Base-by-base conservation (phyloP, 2,329 filamentous ascomycete species). In the Cladorrhinum sp. region DNA sequence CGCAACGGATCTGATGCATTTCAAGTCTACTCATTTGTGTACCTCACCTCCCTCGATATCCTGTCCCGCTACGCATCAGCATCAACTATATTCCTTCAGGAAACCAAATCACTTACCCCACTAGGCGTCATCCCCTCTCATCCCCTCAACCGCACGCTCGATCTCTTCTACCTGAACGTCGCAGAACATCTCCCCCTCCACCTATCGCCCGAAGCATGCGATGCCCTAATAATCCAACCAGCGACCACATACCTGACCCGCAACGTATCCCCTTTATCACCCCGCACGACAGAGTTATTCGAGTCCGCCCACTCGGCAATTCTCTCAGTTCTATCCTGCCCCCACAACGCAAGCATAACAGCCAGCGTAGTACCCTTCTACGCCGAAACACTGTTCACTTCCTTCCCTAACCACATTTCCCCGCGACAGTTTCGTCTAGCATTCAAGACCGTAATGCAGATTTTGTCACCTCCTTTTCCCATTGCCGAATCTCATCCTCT, bases 401-500 rank as follows among this genome's bases (percentile, higher is more conserved):
- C 91, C 0, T 96, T 96, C 73, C 92, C 93, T 0, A 72, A 79
- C 1, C 89, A 88, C 61, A 85, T 96, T 20, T 93, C 91, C 0
- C 82, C 90, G 0, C 86, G 92, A 16, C 93, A 97, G 72, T 96
- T 97, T 78, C 85, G 92, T 27, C 80, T 96, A 9, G 93, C 92
- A 10, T 93, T 96, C 79, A 91, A 89, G 72, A 93, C 91, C 1
- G 79, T 96, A 50, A 85, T 96, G 73, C 88, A 89, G 68, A 88
- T 96, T 61, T 86, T 92, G 10, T 88, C 89, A 2, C 91, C 92
- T 2, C 93, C 92, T 0, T 92, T 90, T 38, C 83, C 86, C 1
- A 82, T 96, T 45, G 86, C 89, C 32, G 86, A 85, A 51, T 82
- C 82, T 4, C 88, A 95, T 64, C 91, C 91, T 0, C 81, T 89